These are phyloP conservation scores for Rhododendron ferrugineum DNA, from an alignment of 148 eudicot species.

Conservation along the genomic window DNA sequence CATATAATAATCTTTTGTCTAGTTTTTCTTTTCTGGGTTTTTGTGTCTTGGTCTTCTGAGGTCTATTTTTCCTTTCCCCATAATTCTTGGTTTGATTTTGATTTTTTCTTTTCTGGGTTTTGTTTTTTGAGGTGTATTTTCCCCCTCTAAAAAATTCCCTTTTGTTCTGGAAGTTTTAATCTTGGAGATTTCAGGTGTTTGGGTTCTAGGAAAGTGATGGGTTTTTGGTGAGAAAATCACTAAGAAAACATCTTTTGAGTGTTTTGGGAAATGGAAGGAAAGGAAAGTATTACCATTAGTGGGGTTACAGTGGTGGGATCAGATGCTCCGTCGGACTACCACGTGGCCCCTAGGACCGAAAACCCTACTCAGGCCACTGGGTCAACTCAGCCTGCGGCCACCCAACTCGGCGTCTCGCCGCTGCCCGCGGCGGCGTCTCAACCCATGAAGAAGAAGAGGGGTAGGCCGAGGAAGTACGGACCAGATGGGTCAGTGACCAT, in stretches of 20 bases:
- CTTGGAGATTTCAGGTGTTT: constrained; percentile 6
- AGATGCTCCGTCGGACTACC: constrained; percentile 88
- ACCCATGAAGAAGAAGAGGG: constrained; percentile 70
- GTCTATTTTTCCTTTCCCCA: neutral
- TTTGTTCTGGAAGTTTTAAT: constrained; percentile 3
- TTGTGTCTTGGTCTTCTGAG: constrained; percentile 4
- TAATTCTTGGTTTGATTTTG: neutral
- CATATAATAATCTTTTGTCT: neutral
- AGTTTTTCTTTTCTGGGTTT: constrained; percentile 13
- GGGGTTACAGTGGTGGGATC: constrained; percentile 88
- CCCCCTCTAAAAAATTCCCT: neutral
- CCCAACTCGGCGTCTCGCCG: constrained; percentile 24
- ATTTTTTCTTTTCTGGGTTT: constrained; percentile 13
- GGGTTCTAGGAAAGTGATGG: constrained; percentile 18
- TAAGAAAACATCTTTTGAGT: neutral
- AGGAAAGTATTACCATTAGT: constrained; percentile 37
- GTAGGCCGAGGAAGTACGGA: constrained; percentile 89
- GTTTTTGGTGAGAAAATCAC: constrained; percentile 18
- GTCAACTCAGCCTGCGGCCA: constrained; percentile 30
- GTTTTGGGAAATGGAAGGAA: constrained; percentile 45
- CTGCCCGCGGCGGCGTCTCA: constrained; percentile 1
- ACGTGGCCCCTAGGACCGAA: constrained; percentile 63
- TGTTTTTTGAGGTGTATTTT: constrained; percentile 1
- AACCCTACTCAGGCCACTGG: constrained; percentile 39
- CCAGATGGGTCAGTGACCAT: constrained; percentile 58